phyloP scores from a whole-genome alignment of 768 basidiomycete species.

The Phaeotremella fagi region DNA sequence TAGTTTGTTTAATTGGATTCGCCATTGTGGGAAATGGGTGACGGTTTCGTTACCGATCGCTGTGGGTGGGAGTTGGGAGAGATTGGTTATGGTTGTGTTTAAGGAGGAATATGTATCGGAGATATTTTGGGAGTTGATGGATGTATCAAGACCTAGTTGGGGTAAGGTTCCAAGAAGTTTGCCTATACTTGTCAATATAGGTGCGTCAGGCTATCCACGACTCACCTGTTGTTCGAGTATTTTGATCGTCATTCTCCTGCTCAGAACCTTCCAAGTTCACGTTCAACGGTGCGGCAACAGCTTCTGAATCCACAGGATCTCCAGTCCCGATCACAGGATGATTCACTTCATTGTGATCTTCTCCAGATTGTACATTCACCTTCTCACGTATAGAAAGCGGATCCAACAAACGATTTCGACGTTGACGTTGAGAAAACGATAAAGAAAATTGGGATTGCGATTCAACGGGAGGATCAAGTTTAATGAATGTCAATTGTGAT shows the following conservation, averaged over 20 bases:
- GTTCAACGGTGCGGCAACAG: background rate
- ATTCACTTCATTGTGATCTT: too few relatives aligned
- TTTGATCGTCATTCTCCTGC: background rate
- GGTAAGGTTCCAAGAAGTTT: background rate
- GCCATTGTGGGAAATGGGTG: conserved; percentile 29
- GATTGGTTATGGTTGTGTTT: conserved; percentile 25
- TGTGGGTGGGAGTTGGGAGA: conserved; percentile 19
- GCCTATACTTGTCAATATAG: background rate
- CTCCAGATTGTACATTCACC: too few relatives aligned
- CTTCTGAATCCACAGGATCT: background rate
- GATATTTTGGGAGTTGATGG: conserved; percentile 1
- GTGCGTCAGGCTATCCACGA: too few relatives aligned
- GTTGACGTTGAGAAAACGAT: background rate
- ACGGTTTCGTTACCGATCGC: conserved; percentile 11
- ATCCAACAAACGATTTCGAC: background rate
- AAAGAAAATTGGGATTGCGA: background rate
- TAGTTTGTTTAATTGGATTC: conserved; percentile 30
- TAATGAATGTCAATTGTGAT: background rate
- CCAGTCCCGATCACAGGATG: background rate
- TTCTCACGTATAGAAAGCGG: background rate
- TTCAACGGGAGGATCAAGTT: background rate
- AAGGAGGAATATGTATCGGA: conserved; percentile 22
- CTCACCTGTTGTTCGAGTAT: conserved; percentile 6
- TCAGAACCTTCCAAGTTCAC: conserved; percentile 1
- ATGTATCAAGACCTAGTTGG: background rate